phyloP scores from a whole-genome alignment of 164 flowering plant species.

The Euptelea pleiosperma region DNA sequence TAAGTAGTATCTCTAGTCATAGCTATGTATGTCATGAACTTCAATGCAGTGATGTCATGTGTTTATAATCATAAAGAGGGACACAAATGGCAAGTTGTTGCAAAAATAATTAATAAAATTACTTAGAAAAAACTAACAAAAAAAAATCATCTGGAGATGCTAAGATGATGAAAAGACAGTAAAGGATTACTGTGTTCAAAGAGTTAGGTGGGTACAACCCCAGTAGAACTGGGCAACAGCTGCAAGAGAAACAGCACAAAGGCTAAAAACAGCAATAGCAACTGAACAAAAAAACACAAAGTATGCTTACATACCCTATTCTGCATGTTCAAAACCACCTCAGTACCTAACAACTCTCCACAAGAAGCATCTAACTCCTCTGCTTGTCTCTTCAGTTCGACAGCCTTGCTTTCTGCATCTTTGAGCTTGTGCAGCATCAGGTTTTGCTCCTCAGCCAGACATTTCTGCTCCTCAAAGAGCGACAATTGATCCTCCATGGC shows the following conservation, averaged over 20 bases:
- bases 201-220: conserved; percentile 48
- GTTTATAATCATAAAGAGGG: too few species aligned
- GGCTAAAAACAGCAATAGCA: conserved; percentile 32
- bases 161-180: neutral
- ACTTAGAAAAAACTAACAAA: too few species aligned
- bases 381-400: conserved; percentile 29
- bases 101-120: too few species aligned
- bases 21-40: too few species aligned
- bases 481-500: conserved; percentile 18
- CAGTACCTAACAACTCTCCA: conserved; percentile 27
- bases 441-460: conserved; percentile 31
- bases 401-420: conserved; percentile 36
- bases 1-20: too few species aligned
- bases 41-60: too few species aligned
- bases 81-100: too few species aligned
- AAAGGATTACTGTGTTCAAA: too few species aligned
- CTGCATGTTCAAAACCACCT: conserved; percentile 33
- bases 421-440: conserved; percentile 32
- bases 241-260: conserved; percentile 25
- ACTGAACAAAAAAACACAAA: conserved; percentile 38
- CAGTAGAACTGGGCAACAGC: conserved; percentile 24
- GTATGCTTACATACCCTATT: conserved; percentile 34
- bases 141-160: too few species aligned
- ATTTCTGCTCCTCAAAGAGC: conserved; percentile 30
- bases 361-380: conserved; percentile 31